Evolutionary conservation across 2,329 filamentous ascomycete species (phyloP), one percentile per base, ranked within the genome.

Genomic region (Pseudopyrenochaeta lycopersici): DNA sequence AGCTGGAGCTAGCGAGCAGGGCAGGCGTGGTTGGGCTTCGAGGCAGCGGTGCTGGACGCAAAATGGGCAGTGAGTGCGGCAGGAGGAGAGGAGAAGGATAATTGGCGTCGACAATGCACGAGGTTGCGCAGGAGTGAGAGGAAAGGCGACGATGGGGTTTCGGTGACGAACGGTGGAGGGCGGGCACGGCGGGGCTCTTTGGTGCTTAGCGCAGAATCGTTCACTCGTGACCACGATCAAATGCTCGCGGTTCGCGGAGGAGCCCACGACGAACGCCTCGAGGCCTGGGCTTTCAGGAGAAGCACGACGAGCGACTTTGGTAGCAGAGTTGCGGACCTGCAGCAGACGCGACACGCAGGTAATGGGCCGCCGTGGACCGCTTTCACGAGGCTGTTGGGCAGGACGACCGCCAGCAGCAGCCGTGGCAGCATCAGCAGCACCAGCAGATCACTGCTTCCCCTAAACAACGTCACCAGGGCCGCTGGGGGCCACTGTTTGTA

Each of bases 381-480:
- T 46, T 43, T 44, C 38, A 61, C 56, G 45, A 48, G 56, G 54
- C 52, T 56, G 58, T 47, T 52, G 40, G 40, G 46, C 33, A 38
- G 33, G n/a, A 14, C 12, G 32, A 11, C 5, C 32, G 9, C 23
- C 4, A 27, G 4, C 4, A 27, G 23, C 4, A 27, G 23, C 4
- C 4, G 59, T 4, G 9, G 4, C 4, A 27, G 23, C 4, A 27
- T 4, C 4, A 27, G 59, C 51, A 48, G 49, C 45, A 59, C 56
- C 56, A 54, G 62, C 54, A 63, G 54, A 56, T 49, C 52, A 60
- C 54, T 27, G 48, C 45, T 44, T 64, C 56, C 58, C 56, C 43
- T 53, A 55, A 63, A 58, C 60, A 64, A 66, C 64, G 64, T 66
- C 64, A 67, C 62, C 57, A 56, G 60, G 58, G 49, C 56, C 53